Evolutionary conservation across 1,139 yeast genomes (phyloP).

Genomic region (Yamadazyma songkhlaensis): DNA sequence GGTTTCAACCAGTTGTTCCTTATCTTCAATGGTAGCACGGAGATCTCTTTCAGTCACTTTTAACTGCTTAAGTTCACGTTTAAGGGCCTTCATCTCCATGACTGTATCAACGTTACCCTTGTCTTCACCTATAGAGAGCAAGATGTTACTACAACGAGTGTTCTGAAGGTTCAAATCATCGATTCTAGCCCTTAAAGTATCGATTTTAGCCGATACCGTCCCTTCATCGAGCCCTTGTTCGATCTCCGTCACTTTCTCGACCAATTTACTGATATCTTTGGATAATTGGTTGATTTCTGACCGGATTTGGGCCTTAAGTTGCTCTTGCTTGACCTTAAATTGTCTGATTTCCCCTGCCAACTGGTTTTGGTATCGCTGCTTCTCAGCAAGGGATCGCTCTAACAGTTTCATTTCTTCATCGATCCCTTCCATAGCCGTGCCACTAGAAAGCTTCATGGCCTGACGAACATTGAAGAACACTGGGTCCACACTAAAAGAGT

Average conservation of each 20-base stretch:
- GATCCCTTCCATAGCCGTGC: constrained; percentile 19
- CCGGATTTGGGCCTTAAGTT: constrained; percentile 8
- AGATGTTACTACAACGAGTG: constrained; percentile 24
- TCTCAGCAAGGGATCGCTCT: constrained; percentile 6
- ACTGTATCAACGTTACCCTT: constrained; percentile 8
- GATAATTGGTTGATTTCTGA: constrained; percentile 16
- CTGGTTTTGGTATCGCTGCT: constrained; percentile 13
- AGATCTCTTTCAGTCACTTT: not conserved
- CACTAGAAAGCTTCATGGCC: constrained; percentile 27
- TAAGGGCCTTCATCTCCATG: not conserved
- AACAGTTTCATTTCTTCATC: constrained; percentile 16
- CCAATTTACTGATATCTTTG: constrained; percentile 17
- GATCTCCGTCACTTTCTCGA: constrained; percentile 18
- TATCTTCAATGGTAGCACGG: not conserved
- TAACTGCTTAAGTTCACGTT: not conserved
- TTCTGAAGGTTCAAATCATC: constrained; percentile 28
- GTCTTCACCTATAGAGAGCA: constrained; percentile 27
- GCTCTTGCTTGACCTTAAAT: constrained; percentile 14
- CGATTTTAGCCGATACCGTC: constrained; percentile 33
- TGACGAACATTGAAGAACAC: constrained; percentile 34
- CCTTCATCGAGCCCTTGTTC: constrained; percentile 33
- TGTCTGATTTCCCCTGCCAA: constrained; percentile 18
- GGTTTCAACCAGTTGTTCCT: constrained; percentile 9
- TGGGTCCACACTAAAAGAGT: constrained; percentile 59
- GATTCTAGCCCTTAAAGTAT: constrained; percentile 28